phyloP scores from a whole-genome alignment of 1,284 basidiomycete species.

The Xerocomus nothofagi region DNA sequence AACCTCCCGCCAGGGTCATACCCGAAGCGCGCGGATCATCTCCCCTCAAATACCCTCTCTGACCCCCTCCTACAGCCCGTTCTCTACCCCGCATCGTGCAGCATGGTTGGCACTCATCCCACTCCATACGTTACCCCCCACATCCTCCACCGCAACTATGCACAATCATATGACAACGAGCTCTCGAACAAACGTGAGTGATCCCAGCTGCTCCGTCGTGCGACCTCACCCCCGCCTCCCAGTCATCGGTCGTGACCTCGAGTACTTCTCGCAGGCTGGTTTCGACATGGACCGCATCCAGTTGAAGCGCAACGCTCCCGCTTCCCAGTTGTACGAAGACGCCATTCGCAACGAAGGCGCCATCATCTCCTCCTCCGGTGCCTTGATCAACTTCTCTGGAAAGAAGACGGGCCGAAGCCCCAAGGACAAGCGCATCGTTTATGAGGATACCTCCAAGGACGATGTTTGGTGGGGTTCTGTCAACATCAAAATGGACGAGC shows the following conservation, averaged over 20 bases:
- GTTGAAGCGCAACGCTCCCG: slow-evolving; percentile 93
- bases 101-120: slow-evolving; percentile 60
- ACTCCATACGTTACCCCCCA: slow-evolving; percentile 83
- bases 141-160: slow-evolving; percentile 81
- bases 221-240: slow-evolving; percentile 9
- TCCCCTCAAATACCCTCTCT: slow-evolving; percentile 20
- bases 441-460: slow-evolving; percentile 95
- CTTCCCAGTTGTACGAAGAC: slow-evolving; percentile 96
- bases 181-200: slow-evolving; percentile 52
- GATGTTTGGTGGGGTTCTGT: slow-evolving; percentile 99
- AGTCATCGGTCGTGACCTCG: slow-evolving; percentile 91
- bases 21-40: slow-evolving; percentile 30
- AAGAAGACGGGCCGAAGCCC: slow-evolving; percentile 99
- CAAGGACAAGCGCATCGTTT: slow-evolving; percentile 99
- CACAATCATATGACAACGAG: slow-evolving; percentile 68
- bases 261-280: slow-evolving; percentile 98
- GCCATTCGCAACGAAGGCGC: slow-evolving; percentile 98
- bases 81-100: slow-evolving; percentile 11
- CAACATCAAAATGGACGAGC: slow-evolving; percentile 99
- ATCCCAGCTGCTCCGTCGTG: slow-evolving; percentile 24
- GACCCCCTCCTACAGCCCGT: slow-evolving; percentile 7
- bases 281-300: slow-evolving; percentile 95
- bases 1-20: slow-evolving; percentile 15
- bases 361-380: slow-evolving; percentile 94
- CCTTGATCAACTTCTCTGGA: slow-evolving; percentile 99